Evolutionary conservation across 371 early-diverging fungal genomes (phyloP).

Genomic region (Actinomortierella wolfii): DNA sequence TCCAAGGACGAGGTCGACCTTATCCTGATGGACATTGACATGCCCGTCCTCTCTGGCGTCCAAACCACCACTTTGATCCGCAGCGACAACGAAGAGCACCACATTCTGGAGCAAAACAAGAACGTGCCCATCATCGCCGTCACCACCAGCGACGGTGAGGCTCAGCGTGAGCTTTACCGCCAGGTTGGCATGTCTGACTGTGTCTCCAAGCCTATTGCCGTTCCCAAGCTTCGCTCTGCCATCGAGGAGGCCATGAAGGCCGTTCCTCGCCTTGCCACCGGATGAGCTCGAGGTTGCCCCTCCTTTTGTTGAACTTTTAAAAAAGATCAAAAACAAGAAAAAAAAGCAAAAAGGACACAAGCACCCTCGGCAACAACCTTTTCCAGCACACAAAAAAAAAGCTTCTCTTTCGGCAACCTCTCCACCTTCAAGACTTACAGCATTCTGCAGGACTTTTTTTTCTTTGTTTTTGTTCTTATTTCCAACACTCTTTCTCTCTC

Average conservation of each 20-base stretch:
- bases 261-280: constrained; percentile 11
- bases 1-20: constrained; percentile 54
- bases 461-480: too few species aligned
- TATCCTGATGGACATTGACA: constrained; percentile 70
- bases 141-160: constrained; percentile 57
- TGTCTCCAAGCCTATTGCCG: constrained; percentile 46
- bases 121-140: constrained; percentile 69
- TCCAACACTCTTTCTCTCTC: too few species aligned
- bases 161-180: constrained; percentile 46
- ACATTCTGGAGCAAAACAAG: constrained; percentile 56
- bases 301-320: too few species aligned
- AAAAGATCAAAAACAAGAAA: too few species aligned
- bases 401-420: too few species aligned
- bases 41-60: constrained; percentile 64
- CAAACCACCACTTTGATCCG: constrained; percentile 58
- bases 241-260: constrained; percentile 39
- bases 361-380: too few species aligned
- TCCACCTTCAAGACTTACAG: too few species aligned
- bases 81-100: constrained; percentile 44
- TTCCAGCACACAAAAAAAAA: too few species aligned
- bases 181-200: constrained; percentile 45
- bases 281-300: too few species aligned
- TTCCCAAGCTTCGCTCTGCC: constrained; percentile 38
- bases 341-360: too few species aligned
- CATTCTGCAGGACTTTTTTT: too few species aligned